A percentile compares a stretch with the other conserved stretches of the same genome.
Conservation (phyloP, 2,329 filamentous ascomycete genomes). For the Aspergillus latus region DNA sequence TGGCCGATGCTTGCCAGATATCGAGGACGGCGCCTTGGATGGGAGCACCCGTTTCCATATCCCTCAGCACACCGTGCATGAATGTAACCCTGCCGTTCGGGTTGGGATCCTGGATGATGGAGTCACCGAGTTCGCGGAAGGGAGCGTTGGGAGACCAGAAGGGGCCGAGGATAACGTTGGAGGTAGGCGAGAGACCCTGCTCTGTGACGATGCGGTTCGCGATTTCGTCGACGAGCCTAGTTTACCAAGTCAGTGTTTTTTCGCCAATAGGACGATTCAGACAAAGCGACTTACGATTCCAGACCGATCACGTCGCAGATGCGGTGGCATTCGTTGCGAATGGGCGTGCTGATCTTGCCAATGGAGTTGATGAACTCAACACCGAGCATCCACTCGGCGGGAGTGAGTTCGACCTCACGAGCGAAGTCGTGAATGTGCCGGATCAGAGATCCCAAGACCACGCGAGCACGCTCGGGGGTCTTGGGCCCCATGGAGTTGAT, state of each 20-base stretch:
- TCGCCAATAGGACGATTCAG: background rate
- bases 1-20: conserved; percentile 75
- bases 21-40: conserved; percentile 70
- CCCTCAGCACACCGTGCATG: conserved; percentile 69
- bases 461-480: conserved; percentile 62
- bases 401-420: conserved; percentile 72
- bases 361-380: conserved; percentile 74
- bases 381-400: conserved; percentile 74
- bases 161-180: conserved; percentile 72
- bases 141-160: conserved; percentile 76
- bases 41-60: conserved; percentile 64
- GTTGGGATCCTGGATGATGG: conserved; percentile 64
- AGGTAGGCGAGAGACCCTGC: conserved; percentile 64
- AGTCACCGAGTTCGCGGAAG: conserved; percentile 66
- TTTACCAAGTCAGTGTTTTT: conserved; percentile 11
- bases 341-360: conserved; percentile 66
- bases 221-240: conserved; percentile 72
- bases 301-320: conserved; percentile 72
- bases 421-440: conserved; percentile 75
- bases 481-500: conserved; percentile 72
- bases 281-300: conserved; percentile 51
- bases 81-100: conserved; percentile 58
- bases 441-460: conserved; percentile 65
- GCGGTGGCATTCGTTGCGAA: conserved; percentile 72
- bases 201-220: conserved; percentile 66